These are phyloP conservation scores for Papilionanthe hybrid DNA, from an alignment of 116 monocot genomes.

Conservation along the genomic window DNA sequence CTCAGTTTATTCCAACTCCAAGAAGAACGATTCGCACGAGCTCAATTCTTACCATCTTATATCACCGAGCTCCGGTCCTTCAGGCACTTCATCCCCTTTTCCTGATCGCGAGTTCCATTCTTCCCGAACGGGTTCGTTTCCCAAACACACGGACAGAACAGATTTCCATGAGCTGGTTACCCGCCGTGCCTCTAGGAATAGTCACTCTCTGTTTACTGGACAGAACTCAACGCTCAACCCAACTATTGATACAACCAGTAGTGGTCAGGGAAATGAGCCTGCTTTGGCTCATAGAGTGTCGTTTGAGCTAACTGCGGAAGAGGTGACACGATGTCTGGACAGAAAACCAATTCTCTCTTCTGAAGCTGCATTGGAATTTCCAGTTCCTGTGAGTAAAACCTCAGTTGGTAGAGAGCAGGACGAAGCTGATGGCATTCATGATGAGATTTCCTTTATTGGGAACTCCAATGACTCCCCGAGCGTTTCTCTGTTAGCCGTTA, in stretches of 20 bases:
- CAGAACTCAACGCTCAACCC: constrained; percentile 20
- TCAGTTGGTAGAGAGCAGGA: background rate
- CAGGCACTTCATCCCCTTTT: constrained; percentile 75
- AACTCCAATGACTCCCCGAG: constrained; percentile 17
- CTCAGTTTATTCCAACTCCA: constrained; percentile 16
- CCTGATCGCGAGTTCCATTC: constrained; percentile 47
- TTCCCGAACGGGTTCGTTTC: constrained; percentile 22
- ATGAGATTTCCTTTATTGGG: background rate
- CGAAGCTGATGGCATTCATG: background rate
- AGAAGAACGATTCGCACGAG: constrained; percentile 35
- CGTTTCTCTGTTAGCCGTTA: constrained; percentile 15
- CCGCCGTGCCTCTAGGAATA: constrained; percentile 15
- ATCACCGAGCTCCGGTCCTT: constrained; percentile 71
- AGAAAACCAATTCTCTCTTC: background rate
- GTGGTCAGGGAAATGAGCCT: background rate
- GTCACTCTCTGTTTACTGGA: constrained; percentile 36
- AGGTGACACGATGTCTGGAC: constrained; percentile 2
- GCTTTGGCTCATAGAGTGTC: constrained; percentile 4
- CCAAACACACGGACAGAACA: background rate
- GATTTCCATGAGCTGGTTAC: constrained; percentile 20
- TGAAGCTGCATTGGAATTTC: constrained; percentile 1
- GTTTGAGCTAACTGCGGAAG: constrained; percentile 12
- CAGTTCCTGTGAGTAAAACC: background rate
- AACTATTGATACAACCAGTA: background rate
- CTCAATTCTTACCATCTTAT: constrained; percentile 64